Conservation (phyloP, 176 grass and related monocot species). For the Puccinellia tenuiflora region DNA sequence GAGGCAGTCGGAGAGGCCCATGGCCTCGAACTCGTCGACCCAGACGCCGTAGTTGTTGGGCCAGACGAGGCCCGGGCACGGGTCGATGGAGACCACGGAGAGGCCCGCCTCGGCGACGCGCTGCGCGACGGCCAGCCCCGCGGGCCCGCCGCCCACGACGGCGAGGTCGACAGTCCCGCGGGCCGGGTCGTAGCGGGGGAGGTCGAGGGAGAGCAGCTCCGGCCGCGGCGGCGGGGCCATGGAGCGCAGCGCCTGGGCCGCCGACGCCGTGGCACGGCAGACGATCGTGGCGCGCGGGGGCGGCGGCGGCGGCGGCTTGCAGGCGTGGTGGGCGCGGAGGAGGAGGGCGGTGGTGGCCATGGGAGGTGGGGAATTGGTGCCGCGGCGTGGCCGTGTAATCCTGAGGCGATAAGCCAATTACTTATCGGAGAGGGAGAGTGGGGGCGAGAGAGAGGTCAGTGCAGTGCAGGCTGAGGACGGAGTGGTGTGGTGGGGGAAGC, state of each 20-base stretch:
- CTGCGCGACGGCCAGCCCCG: conserved; percentile 85
- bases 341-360: conserved; percentile 34
- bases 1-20: conserved; percentile 85
- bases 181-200: conserved; percentile 77
- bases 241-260: conserved; percentile 36
- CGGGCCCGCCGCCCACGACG: conserved; percentile 79
- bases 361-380: conserved; percentile 13
- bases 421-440: background rate
- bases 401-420: conserved; percentile 36
- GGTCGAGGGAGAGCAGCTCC: conserved; percentile 63
- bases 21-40: conserved; percentile 93
- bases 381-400: conserved; percentile 23
- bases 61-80: conserved; percentile 64
- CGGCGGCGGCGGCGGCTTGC: background rate
- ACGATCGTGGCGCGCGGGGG: background rate
- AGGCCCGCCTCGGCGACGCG: conserved; percentile 80
- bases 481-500: background rate
- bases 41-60: conserved; percentile 98
- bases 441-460: background rate
- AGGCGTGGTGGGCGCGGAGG: conserved; percentile 31
- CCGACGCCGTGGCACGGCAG: conserved; percentile 25
- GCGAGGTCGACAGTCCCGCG: conserved; percentile 68
- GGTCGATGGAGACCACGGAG: conserved; percentile 84
- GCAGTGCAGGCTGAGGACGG: background rate
- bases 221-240: conserved; percentile 45